These are phyloP conservation scores for Apiospora saccharicola DNA, from an alignment of 2,329 filamentous ascomycete species.

Conservation along the genomic window DNA sequence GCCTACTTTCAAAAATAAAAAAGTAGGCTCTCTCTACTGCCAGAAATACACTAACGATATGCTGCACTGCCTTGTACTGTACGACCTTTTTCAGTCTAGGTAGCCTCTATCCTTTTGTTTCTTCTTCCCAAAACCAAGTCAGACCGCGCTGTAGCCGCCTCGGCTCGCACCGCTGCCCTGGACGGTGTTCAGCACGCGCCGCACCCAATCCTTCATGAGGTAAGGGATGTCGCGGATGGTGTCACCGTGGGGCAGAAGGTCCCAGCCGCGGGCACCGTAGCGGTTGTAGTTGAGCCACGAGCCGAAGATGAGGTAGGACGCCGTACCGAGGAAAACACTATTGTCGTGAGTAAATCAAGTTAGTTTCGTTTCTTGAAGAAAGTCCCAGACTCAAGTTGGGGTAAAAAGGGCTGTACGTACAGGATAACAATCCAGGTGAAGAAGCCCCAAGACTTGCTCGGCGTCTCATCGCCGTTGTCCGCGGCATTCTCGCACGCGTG, in stretches of 20 bases:
- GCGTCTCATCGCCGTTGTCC: conserved; percentile 51
- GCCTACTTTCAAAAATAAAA: neutral
- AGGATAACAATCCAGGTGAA: conserved; percentile 97
- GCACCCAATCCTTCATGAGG: conserved; percentile 85
- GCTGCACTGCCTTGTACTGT: neutral
- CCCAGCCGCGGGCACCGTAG: conserved; percentile 94
- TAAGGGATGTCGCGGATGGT: conserved; percentile 92
- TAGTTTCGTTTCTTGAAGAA: neutral
- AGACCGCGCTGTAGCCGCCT: conserved; percentile 95
- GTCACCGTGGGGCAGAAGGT: conserved; percentile 91
- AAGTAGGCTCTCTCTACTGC: neutral
- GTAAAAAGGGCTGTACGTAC: conserved; percentile 61
- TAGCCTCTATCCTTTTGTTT: conserved; percentile 22
- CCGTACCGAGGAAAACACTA: conserved; percentile 84
- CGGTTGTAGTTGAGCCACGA: conserved; percentile 99
- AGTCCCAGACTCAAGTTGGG: neutral
- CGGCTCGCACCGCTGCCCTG: conserved; percentile 79
- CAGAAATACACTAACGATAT: neutral
- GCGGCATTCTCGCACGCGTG: conserved; percentile 74
- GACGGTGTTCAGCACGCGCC: conserved; percentile 81
- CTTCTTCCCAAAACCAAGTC: conserved; percentile 27
- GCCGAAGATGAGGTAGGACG: conserved; percentile 94
- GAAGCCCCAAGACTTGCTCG: conserved; percentile 80
- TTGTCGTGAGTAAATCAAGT: conserved; percentile 36
- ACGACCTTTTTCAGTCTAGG: conserved; percentile 23